phyloP scores from a whole-genome alignment of 106 monocot genomes.

The Dendrobium officinale region DNA sequence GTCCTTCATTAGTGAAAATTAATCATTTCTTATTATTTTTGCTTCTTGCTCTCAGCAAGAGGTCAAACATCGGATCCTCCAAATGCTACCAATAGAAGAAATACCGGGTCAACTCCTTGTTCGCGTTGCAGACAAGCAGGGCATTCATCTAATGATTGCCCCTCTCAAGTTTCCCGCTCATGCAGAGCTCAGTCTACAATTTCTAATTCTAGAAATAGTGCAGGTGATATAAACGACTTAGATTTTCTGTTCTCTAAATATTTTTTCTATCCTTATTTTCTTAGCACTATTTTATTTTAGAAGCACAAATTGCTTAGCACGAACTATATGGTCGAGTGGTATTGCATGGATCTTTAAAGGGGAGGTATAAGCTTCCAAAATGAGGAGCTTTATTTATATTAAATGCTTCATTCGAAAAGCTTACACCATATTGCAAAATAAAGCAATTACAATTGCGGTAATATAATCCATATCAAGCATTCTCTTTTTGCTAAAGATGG shows the following conservation, averaged over 20 bases:
- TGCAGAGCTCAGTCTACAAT: conserved; percentile 21
- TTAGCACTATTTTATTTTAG: not conserved
- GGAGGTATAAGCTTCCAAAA: too few species aligned
- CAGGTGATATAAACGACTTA: conserved; percentile 20
- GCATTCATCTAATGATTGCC: conserved; percentile 47
- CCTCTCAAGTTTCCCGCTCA: conserved; percentile 24
- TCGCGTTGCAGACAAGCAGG: conserved; percentile 38
- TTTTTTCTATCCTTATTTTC: not conserved
- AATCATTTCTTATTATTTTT: not conserved
- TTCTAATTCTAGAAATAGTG: conserved; percentile 32
- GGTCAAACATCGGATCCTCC: conserved; percentile 33
- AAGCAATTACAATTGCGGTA: too few species aligned
- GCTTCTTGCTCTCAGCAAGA: conserved; percentile 37
- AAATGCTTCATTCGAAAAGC: too few species aligned
- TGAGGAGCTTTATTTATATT: too few species aligned
- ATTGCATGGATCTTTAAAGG: too few species aligned
- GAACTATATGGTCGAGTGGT: not conserved
- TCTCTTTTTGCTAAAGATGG: too few species aligned
- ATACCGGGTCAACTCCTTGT: conserved; percentile 28
- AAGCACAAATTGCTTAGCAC: not conserved
- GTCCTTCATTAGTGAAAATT: not conserved
- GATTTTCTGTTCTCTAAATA: not conserved
- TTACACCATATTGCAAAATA: too few species aligned
- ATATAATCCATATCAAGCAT: too few species aligned
- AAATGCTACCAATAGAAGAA: conserved; percentile 27